Evolutionary conservation across 1,139 yeast species (phyloP).

Genomic region (Geotrichum carabidarum): DNA sequence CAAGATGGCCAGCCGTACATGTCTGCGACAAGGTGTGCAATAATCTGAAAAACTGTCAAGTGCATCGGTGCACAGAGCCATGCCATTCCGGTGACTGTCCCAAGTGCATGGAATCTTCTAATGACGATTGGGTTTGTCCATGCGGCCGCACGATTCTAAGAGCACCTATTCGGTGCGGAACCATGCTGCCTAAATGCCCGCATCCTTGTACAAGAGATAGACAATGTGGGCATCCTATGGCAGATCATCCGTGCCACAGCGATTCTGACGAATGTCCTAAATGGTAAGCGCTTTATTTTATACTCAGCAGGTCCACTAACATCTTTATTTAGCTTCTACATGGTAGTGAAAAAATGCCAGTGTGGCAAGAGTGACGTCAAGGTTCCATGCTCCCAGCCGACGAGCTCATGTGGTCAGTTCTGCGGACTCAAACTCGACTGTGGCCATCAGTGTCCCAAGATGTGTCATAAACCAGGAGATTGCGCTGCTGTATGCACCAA

Average conservation of each 20-base stretch:
- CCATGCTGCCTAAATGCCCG: conserved; percentile 59
- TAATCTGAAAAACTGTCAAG: conserved; percentile 62
- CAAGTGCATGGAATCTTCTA: conserved; percentile 76
- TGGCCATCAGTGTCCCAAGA: conserved; percentile 68
- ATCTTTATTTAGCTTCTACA: conserved; percentile 40
- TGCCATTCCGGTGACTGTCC: conserved; percentile 85
- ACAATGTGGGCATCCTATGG: conserved; percentile 70
- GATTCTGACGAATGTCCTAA: conserved; percentile 63
- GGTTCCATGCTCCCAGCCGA: conserved; percentile 63
- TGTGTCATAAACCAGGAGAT: conserved; percentile 47
- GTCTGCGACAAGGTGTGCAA: conserved; percentile 71
- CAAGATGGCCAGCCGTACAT: conserved; percentile 42
- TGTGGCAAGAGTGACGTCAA: conserved; percentile 62
- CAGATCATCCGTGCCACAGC: conserved; percentile 71
- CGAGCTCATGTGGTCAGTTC: conserved; percentile 65
- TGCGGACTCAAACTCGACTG: conserved; percentile 57
- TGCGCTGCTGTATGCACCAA: conserved; percentile 39
- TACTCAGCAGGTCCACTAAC: not conserved
- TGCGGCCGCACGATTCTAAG: conserved; percentile 77
- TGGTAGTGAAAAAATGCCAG: conserved; percentile 59
- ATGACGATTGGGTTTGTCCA: conserved; percentile 74
- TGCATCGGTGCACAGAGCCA: conserved; percentile 64
- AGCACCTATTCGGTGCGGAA: conserved; percentile 91
- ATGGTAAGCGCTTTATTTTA: conserved; percentile 39
- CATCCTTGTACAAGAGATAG: conserved; percentile 61